Base-by-base conservation (phyloP, 2,329 filamentous ascomycete species). In the Achaetomium macrosporum region DNA sequence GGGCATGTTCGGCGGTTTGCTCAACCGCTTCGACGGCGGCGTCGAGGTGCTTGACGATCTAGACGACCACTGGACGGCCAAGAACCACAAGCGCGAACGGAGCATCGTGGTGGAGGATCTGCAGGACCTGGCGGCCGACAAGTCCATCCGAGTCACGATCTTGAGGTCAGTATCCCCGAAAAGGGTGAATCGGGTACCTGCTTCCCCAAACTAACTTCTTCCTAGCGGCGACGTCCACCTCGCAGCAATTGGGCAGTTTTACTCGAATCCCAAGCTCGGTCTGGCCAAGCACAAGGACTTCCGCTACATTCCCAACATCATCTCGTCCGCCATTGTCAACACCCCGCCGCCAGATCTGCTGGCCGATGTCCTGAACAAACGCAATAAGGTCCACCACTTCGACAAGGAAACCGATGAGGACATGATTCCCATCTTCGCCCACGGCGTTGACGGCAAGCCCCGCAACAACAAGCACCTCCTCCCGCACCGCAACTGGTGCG, bases 21-120 rank as follows among this genome's bases (percentile, higher is more conserved):
- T 95, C 37, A 96, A 96, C 72, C 87, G 87, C 60, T 91, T 96
- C 61, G 91, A 96, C 64, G 90, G 90, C 19, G 90, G 90, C 16
- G 87, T 93, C 6, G 93, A 97, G 69, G 88, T 97, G 13, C 75
- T 95, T 29, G 91, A 96, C 65, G 90, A 95, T 63, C 73, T 96
- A 10, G 92, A 96, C 66, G 93, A 97, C 68, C 92, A 99, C 66
- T 99, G 93, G 93, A 96, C 92, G 1, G 89, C 92, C 36, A 95
- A 90, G 66, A 88, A 90, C 65, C 91, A 97, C 73, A 99, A 97
- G 67, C 78, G 83, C 25, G 93, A 99, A 70, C 83, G 93, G 47
- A 88, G 85, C 57, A 86, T 88, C 69, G 77, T 97, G 57, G 82
- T 99, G 39, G 87, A 93, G 66, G 90, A 96, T 63, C 74, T 99